Evolutionary conservation across 768 basidiomycete genomes (phyloP).

Genomic region (Phlebiopsis gigantea): DNA sequence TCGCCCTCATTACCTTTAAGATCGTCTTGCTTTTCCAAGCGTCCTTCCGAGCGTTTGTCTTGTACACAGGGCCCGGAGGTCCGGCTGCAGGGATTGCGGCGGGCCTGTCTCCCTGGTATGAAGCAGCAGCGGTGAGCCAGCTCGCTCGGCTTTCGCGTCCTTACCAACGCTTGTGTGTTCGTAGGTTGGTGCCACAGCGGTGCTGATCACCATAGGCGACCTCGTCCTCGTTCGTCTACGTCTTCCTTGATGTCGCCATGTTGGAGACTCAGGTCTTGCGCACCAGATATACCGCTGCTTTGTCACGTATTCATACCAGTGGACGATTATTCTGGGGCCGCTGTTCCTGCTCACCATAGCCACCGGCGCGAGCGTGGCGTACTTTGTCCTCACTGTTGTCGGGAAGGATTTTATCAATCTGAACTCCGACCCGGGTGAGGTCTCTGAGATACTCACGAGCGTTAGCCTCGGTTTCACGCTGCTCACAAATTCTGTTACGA

Average conservation of each 20-base stretch:
- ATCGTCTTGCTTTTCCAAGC: background rate
- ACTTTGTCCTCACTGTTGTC: background rate
- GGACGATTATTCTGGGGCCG: background rate
- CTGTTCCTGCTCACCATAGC: background rate
- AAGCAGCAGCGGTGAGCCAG: background rate
- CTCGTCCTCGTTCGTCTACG: background rate
- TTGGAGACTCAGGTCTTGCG: too few relatives aligned
- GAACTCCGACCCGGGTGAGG: background rate
- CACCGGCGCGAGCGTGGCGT: background rate
- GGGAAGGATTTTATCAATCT: background rate
- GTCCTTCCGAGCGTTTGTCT: background rate
- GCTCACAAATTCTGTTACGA: background rate
- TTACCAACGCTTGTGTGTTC: background rate
- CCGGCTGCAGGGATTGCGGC: background rate
- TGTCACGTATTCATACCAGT: background rate
- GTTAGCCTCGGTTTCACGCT: background rate
- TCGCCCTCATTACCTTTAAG: background rate
- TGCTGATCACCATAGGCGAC: background rate
- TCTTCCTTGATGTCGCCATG: too few relatives aligned
- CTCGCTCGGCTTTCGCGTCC: background rate
- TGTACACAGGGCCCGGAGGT: background rate
- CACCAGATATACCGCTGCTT: background rate
- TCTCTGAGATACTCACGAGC: background rate
- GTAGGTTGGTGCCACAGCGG: background rate
- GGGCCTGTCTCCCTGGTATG: background rate